Conservation (phyloP, 306 rosid species). For the Acacia confusa region DNA sequence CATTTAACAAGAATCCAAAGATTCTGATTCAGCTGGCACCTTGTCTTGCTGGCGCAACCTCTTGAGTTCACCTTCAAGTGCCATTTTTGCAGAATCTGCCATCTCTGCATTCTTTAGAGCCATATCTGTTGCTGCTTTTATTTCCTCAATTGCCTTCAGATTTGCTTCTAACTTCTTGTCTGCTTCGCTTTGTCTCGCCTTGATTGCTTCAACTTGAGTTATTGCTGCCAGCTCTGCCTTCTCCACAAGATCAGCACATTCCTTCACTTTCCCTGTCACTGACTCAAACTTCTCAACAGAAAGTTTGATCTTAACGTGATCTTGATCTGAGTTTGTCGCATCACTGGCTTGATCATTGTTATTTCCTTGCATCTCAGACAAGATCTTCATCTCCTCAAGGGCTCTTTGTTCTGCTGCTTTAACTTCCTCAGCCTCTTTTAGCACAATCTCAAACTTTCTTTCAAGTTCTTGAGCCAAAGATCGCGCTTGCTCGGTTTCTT, state of each 20-base stretch:
- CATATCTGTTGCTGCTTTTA: conserved; percentile 73
- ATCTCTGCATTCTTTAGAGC: conserved; percentile 77
- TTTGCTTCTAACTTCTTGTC: conserved; percentile 64
- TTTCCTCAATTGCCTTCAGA: conserved; percentile 75
- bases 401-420: conserved; percentile 63
- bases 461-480: conserved; percentile 47
- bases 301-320: conserved; percentile 50
- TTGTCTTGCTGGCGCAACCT: conserved; percentile 65
- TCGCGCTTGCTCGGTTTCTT: conserved; percentile 43
- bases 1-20: conserved; percentile 16
- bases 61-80: conserved; percentile 65
- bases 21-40: conserved; percentile 17
- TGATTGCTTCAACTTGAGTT: conserved; percentile 52
- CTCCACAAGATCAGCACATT: conserved; percentile 58
- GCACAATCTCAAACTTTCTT: conserved; percentile 42
- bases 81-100: conserved; percentile 71
- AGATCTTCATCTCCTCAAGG: conserved; percentile 54
- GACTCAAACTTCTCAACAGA: conserved; percentile 59
- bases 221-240: conserved; percentile 53
- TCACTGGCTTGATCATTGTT: background rate
- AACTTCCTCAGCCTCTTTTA: conserved; percentile 61
- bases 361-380: conserved; percentile 38
- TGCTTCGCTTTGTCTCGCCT: conserved; percentile 49
- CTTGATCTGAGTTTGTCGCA: conserved; percentile 33
- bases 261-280: conserved; percentile 58